Evolutionary conservation across 2,329 filamentous ascomycete genomes (phyloP), one percentile per base, ranked within the genome.

Genomic region (Fusarium tuaranense): DNA sequence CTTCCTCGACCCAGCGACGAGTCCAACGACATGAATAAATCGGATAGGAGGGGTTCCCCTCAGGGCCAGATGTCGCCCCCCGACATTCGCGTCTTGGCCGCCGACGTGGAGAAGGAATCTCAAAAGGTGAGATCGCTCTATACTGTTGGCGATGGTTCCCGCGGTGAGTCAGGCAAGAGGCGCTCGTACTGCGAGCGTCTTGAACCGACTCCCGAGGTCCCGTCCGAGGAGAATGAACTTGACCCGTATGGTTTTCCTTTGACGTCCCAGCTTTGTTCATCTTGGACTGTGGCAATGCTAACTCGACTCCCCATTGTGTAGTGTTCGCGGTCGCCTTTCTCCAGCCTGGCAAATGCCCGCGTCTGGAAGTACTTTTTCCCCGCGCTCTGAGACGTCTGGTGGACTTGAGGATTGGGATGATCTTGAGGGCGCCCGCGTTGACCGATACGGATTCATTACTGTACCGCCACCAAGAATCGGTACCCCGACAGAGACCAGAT

Each of bases 371-470:
- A 86, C 84, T 73, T 86, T 81, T 76, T 85, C 83, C 70, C 84
- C 81, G 74, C 81, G 74, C 83, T 86, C 78, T 82, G 85, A 86
- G 62, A 77, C 76, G 57, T 39, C 78, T 62, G 89, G 90, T 57
- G 89, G 90, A 18, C 84, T 92, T 22, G 91, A 93, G 79, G 91
- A 93, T 77, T 93, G 90, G 91, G 88, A 92, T 76, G 89, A 92
- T 74, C 83, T 93, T 3, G 84, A 90, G 63, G 89, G 87, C 36
- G 85, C 84, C 60, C 88, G 91, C 79, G 88, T 93, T 71, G 91
- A 93, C 82, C 88, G 91, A 78, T 93, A 92, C 78, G 91, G 91
- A 70, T 93, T 93, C 82, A 93, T 93, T 77, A 87, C 81, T 63
- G 79, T 84, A 51, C 85, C 84, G 25, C 84, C 85, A 18, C 84